Evolutionary conservation across 2,329 filamentous ascomycete species (phyloP), one percentile per base, ranked within the genome.

Genomic region (Pestalotiopsis sp.): DNA sequence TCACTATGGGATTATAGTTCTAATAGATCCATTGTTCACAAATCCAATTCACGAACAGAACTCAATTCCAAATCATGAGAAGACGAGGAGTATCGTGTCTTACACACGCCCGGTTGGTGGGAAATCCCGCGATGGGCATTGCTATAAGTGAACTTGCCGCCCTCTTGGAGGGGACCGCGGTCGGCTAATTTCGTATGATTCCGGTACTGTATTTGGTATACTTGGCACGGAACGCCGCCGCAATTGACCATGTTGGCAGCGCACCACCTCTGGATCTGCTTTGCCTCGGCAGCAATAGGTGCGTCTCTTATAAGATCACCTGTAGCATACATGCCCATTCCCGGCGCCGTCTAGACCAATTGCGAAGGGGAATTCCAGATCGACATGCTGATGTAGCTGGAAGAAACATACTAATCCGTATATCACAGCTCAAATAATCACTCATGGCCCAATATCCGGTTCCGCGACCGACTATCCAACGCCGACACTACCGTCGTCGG

Each of bases 401-500:
- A 36, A 36, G 31, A 36, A 36, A 9, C 31, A 9, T 36, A 23
- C 38, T 63, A 3, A 41, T 14, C 4, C 5, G 12, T 12, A 20
- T 12, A 20, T 23, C 9, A 39, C 61, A 39, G 61, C 38, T 14
- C 41, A 65, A 49, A 17, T 65, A n/a, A 65, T 39, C 27, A 49
- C 62, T 11, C 5, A 17, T 27, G 61, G 38, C n/a, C 61, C 61
- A 14, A 39, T 64, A 23, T 41, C 61, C 38, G 39, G 61, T 4
- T 64, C 61, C 12, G 61, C 38, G 9, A 64, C 61, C 23, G 61
- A 64, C 25, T 49, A 36, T 20, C 61, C 61, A 6, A 64, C 61
- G 20, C 61, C 61, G 0, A 64, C 61, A n/a, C 61, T 64, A 4
- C 38, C 61, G 0, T 49, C 36, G n/a, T 64, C 61, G 5, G 39